Evolutionary conservation across 2,329 filamentous ascomycete species (phyloP).

Genomic region (Fusarium nisikadoi): DNA sequence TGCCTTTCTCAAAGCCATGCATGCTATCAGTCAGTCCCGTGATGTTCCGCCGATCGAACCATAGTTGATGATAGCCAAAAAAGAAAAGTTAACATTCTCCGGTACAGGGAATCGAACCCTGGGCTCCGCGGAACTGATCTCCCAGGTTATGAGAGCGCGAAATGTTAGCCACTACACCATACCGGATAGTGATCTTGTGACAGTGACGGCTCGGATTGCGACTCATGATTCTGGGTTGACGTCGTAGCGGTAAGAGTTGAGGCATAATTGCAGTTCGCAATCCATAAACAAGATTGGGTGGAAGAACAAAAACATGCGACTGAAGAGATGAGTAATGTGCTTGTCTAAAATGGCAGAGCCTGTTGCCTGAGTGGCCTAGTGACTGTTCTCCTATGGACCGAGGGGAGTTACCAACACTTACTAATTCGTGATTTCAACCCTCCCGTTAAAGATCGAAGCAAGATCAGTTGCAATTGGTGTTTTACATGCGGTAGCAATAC

Average conservation of each 20-base stretch:
- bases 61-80: not conserved
- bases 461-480: not conserved
- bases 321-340: not conserved
- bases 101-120: slow-evolving; percentile 47
- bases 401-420: no score
- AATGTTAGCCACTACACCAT: slow-evolving; percentile 51
- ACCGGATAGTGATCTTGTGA: slow-evolving; percentile 35
- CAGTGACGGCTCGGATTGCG: fast-evolving
- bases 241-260: not conserved
- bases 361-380: not conserved
- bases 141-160: slow-evolving; percentile 47
- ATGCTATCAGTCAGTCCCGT: not conserved
- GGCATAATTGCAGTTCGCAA: not conserved
- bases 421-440: not conserved
- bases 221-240: not conserved
- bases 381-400: no score
- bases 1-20: not conserved
- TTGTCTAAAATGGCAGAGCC: not conserved
- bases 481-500: not conserved
- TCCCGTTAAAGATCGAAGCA: not conserved
- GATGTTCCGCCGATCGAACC: not conserved
- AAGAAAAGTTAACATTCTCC: not conserved
- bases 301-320: no score
- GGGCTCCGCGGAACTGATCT: slow-evolving; percentile 40
- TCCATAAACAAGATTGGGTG: not conserved